Evolutionary conservation across 2,329 filamentous ascomycete species (phyloP), one percentile per base, ranked within the genome.

Genomic region (Trichoderma asperellum): DNA sequence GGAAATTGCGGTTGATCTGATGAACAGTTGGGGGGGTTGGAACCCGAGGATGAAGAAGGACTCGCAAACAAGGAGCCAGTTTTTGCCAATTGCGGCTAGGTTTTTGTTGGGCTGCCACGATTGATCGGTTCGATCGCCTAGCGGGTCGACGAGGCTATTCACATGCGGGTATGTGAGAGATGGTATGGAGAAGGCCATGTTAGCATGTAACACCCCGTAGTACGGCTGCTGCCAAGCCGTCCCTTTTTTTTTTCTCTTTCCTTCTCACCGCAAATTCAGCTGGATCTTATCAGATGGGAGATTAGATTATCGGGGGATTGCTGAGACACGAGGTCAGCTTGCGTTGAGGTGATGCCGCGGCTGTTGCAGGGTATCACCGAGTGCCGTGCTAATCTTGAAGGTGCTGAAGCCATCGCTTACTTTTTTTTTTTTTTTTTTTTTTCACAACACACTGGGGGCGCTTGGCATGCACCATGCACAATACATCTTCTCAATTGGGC

Each of bases 251-350:
- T 32, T 5, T 32, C 32, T 32, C 32, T 32, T 4, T 32, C 32
- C 32, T 24, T 24, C n/a, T 49, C 55, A 57, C 55, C 27, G 29
- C 27, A 57, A 14, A 5, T 1, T 16, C 47, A 29, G 34, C 21
- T 24, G 1, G 55, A 66, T 66, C 63, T 66, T 66, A 66, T 66
- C 63, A 66, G 63, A 66, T 66, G 63, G 37, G 49, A 66, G 53
- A 66, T 66, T 66, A 66, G 63, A 66, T 66, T 66, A 66, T 16
- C 47, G 34, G 34, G 18, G 49, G 18, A n/a, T 40, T 16, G n/a
- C 40, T 47, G 37, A 49, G 58, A 49, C 58, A 60, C 37, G n/a
- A 40, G 35, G 58, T 6, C 27, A 8, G 4, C 8, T 49, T 24
- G n/a, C 10, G 10, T 49, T 49, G 47, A 21, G 21, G 47, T 24